These are phyloP conservation scores for Geranium brycei DNA, from an alignment of 345 rosid species.

Conservation along the genomic window DNA sequence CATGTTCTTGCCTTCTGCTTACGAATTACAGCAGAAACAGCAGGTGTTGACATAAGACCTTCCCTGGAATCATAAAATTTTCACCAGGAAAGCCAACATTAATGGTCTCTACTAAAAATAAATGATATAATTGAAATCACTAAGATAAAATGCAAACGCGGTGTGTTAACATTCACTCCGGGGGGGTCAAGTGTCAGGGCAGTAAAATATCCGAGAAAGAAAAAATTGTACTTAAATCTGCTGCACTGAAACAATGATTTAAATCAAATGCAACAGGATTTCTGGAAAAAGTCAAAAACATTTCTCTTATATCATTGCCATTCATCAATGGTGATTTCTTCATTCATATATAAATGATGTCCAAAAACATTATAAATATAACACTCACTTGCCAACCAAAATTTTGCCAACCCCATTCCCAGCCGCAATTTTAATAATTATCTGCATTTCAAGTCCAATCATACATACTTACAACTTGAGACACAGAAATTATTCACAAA, in stretches of 20 bases:
- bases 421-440: conserved; percentile 87
- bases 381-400: conserved; percentile 69
- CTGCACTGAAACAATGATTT: not conserved
- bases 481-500: not conserved
- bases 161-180: too few relatives aligned
- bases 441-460: conserved; percentile 34
- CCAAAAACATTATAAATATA: not conserved
- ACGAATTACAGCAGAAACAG: conserved; percentile 84
- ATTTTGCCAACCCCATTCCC: conserved; percentile 84
- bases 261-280: not conserved
- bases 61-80: conserved; percentile 36
- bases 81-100: not conserved
- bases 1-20: conserved; percentile 47
- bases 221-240: not conserved
- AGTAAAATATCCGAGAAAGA: too few relatives aligned
- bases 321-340: not conserved
- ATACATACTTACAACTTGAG: not conserved
- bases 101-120: too few relatives aligned
- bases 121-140: too few relatives aligned
- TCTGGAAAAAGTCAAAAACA: not conserved
- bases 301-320: not conserved
- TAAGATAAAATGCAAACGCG: too few relatives aligned
- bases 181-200: too few relatives aligned
- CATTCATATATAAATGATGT: not conserved
- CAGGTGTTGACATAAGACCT: conserved; percentile 83